Evolutionary conservation across 75 land plant genomes (phyloP).

Genomic region (Pseudotsuga menziesii): DNA sequence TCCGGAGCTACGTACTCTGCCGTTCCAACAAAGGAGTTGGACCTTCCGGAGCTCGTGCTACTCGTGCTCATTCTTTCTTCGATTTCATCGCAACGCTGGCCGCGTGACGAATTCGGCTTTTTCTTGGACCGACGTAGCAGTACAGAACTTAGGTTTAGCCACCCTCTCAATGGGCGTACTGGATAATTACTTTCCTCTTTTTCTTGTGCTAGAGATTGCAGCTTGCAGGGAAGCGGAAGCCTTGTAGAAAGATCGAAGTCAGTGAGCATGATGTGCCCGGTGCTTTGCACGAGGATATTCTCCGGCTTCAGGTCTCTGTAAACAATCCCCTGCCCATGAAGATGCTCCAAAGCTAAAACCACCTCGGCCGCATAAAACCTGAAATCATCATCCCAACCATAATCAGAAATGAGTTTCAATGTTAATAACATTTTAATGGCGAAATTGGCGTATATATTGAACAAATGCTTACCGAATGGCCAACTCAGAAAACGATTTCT

Average conservation of each 20-base stretch:
- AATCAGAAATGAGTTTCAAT: not conserved
- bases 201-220: not conserved
- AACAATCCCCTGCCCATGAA: slow-evolving; percentile 46
- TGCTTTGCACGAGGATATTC: slow-evolving; percentile 50
- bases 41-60: not conserved
- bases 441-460: not conserved
- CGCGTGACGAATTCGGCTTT: not conserved
- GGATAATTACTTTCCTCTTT: not conserved
- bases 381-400: not conserved
- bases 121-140: slow-evolving; percentile 1
- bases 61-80: not conserved
- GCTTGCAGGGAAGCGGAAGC: slow-evolving; percentile 15
- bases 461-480: slow-evolving; percentile 32
- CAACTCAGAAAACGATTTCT: slow-evolving; percentile 61
- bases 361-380: slow-evolving; percentile 76
- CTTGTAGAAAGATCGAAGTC: slow-evolving; percentile 73
- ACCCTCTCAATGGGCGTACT: not conserved
- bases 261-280: slow-evolving; percentile 63
- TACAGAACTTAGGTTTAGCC: not conserved
- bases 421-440: not conserved
- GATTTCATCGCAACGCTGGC: not conserved
- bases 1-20: slow-evolving; percentile 28
- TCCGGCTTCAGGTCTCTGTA: slow-evolving; percentile 81
- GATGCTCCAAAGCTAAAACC: slow-evolving; percentile 57
- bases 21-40: slow-evolving; percentile 44